These are phyloP conservation scores for Barnettozyma pratensis DNA, from an alignment of 805 yeast species.

Conservation along the genomic window DNA sequence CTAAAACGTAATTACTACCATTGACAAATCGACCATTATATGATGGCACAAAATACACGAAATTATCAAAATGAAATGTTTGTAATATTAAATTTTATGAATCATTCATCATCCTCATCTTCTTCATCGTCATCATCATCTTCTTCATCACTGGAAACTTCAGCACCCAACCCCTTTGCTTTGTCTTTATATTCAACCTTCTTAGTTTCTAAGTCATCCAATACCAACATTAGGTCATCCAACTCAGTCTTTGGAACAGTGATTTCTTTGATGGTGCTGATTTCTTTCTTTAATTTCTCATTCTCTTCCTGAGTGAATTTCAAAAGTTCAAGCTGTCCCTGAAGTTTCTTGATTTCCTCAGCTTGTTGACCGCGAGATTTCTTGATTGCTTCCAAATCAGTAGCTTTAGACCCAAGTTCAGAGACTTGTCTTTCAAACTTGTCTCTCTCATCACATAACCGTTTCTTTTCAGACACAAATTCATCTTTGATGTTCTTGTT, in stretches of 20 bases:
- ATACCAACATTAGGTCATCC: slow-evolving; percentile 72
- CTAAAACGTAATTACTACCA: too few relatives aligned
- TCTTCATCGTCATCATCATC: slow-evolving; percentile 61
- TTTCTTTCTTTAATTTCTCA: slow-evolving; percentile 19
- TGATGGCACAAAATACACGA: too few relatives aligned
- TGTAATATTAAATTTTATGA: too few relatives aligned
- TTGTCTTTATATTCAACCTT: slow-evolving; percentile 50
- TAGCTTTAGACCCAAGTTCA: background rate
- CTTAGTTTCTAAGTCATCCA: slow-evolving; percentile 73
- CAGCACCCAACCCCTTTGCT: slow-evolving; percentile 49
- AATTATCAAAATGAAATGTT: too few relatives aligned
- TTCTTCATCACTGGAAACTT: slow-evolving; percentile 67
- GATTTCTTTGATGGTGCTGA: slow-evolving; percentile 11
- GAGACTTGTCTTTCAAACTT: background rate
- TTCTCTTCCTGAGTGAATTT: slow-evolving; percentile 6
- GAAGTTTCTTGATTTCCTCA: background rate
- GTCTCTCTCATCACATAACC: background rate
- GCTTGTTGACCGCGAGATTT: background rate
- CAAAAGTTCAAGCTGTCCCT: slow-evolving; percentile 2
- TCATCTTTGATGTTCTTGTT: background rate
- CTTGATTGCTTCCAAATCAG: background rate
- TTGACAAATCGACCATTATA: too few relatives aligned
- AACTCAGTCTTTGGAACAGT: slow-evolving; percentile 47
- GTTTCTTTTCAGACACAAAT: background rate
- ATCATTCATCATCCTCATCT: slow-evolving; percentile 30